Evolutionary conservation across 2,329 filamentous ascomycete species (phyloP).

Genomic region (Cladosporium cucumerinum): DNA sequence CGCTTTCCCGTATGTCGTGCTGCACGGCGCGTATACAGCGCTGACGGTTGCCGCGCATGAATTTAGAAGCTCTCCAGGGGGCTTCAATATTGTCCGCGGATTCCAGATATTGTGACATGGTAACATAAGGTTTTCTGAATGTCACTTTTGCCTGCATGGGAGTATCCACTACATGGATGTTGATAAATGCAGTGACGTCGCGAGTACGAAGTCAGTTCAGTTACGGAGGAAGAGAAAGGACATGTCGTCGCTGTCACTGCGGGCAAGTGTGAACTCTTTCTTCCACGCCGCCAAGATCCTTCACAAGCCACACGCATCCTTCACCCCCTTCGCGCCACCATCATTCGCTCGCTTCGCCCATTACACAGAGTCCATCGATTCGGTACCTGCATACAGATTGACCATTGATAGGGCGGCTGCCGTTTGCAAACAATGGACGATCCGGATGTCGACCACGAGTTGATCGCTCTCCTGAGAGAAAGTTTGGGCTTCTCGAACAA

Average conservation of each 20-base stretch:
- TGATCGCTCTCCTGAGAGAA: slow-evolving; percentile 79
- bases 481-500: slow-evolving; percentile 55
- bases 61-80: not conserved
- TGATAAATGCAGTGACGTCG: not conserved
- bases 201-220: not conserved
- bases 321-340: not conserved
- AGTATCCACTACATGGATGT: not conserved
- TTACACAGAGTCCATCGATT: slow-evolving; percentile 2
- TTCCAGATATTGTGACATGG: not conserved
- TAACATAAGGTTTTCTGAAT: not conserved
- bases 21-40: not conserved
- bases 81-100: not conserved
- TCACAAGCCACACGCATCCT: slow-evolving; percentile 7
- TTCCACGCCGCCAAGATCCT: slow-evolving; percentile 1
- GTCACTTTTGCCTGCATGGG: not conserved
- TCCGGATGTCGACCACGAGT: slow-evolving; percentile 84
- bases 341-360: slow-evolving; percentile 10
- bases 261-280: not conserved
- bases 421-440: slow-evolving; percentile 66
- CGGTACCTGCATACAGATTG: slow-evolving; percentile 12
- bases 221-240: not conserved
- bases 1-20: not conserved
- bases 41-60: not conserved
- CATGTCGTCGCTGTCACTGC: not conserved
- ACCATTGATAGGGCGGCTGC: not conserved